Evolutionary conservation across 164 flowering plant genomes (phyloP), one percentile per base, ranked within the genome.

Genomic region (Annona squamosa): DNA sequence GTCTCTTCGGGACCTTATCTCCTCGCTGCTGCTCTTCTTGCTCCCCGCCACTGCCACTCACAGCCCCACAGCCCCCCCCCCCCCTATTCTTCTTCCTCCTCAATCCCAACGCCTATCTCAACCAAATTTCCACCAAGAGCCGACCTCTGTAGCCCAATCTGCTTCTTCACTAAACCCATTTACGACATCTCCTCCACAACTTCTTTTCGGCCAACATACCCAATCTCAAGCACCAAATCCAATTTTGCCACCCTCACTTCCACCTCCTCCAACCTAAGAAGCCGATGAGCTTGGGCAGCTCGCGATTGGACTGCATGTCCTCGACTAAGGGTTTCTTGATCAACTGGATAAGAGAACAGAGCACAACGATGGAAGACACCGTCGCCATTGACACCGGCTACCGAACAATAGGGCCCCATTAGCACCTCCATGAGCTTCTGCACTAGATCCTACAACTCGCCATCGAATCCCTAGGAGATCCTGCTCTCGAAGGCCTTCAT

Each of bases 181-280:
- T 82, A 78, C 1, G 93, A 62, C 99, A 93, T 85, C 4, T 88
- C 93, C 44, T 92, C 98, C 2, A 95, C 74, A 0, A 97, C 94
- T 73, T 93, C 98, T 73, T 89, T 91, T 62, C 98, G 72, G 44
- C 99, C 99, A 71, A 84, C 91, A 74, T 91, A 91, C 57, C 94
- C 99, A 19, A 95, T 91, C 65, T 88, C 96, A 3, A 93, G 83
- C 47, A 90, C 77, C 67, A 90, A 87, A 16, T 91, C 93, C 79
- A 90, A 46, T 0, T 92, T 88, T n/a, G 79, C 10, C 2, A 84
- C 69, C 46, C 70, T 75, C 6, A 82, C 59, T 3, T 77, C 75
- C 46, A 73, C 37, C 4, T 91, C 87, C 2, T 79, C 77, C 0
- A 80, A 74, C 59, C 74, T 67, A 95, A 59, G 5, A 80, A 77